phyloP scores from a whole-genome alignment of 495 filamentous ascomycete species.

The Massariosphaeria phaeospora region DNA sequence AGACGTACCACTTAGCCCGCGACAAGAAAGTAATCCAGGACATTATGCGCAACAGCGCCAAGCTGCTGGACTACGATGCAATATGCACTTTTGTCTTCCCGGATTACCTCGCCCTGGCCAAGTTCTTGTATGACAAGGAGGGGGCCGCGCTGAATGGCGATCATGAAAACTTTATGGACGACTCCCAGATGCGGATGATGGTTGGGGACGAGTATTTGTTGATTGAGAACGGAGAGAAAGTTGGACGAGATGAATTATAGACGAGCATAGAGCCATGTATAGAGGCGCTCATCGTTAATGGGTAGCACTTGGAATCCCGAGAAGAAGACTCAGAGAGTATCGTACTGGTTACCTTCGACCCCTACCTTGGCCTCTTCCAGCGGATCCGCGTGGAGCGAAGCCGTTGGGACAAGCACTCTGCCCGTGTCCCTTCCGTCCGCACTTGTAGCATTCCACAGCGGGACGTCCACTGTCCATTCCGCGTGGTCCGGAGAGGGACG shows the following conservation, averaged over 20 bases:
- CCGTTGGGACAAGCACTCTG: conserved; percentile 41
- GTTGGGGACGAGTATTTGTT: conserved; percentile 45
- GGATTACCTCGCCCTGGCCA: conserved; percentile 40
- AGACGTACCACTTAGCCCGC: conserved; percentile 42
- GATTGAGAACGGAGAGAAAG: conserved; percentile 40
- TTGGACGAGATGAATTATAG: conserved; percentile 7
- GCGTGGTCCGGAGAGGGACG: conserved; percentile 45
- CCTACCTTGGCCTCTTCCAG: conserved; percentile 1
- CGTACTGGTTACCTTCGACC: background rate
- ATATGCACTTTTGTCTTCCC: conserved; percentile 45
- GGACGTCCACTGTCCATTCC: conserved; percentile 6
- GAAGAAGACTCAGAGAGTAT: background rate
- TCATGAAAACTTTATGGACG: conserved; percentile 45
- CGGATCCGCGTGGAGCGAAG: background rate
- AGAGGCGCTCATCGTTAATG: background rate
- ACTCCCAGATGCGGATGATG: conserved; percentile 45
- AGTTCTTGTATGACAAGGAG: conserved; percentile 44
- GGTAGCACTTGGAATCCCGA: background rate
- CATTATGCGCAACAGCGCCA: conserved; percentile 41
- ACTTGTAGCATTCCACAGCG: conserved; percentile 41
- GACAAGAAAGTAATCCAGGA: conserved; percentile 43
- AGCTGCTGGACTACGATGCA: conserved; percentile 42
- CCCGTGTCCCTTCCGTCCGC: conserved; percentile 44
- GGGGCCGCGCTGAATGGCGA: conserved; percentile 39
- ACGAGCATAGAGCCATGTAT: background rate